Percentiles rank a stretch among this genome's conserved stretches.
phyloP scores from a whole-genome alignment of 148 eudicot species.

The Arbutus unedo region DNA sequence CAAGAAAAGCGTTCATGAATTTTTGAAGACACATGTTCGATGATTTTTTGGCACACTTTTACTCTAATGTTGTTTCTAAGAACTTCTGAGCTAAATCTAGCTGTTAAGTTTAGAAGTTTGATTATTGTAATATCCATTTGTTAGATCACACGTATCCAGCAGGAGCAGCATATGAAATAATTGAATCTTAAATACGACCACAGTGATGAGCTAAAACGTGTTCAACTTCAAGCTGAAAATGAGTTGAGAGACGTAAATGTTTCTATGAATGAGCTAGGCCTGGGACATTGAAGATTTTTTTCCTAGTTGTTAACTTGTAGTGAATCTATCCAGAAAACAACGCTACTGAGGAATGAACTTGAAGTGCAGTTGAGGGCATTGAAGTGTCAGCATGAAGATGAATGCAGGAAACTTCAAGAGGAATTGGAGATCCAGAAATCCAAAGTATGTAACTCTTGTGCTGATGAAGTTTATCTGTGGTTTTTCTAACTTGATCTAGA shows the following conservation, averaged over 20 bases:
- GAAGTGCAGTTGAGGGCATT: slow-evolving; percentile 73
- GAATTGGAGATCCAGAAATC: slow-evolving; percentile 83
- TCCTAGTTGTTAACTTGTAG: slow-evolving; percentile 11
- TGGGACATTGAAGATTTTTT: background rate
- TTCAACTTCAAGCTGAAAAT: slow-evolving; percentile 68
- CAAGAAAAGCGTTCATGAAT: background rate
- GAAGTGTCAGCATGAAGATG: slow-evolving; percentile 72
- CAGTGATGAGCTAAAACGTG: slow-evolving; percentile 57
- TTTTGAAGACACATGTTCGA: background rate
- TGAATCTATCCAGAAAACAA: slow-evolving; percentile 52
- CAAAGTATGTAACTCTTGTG: slow-evolving; percentile 40
- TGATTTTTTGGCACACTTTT: background rate
- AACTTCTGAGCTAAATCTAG: background rate
- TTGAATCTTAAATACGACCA: slow-evolving; percentile 51
- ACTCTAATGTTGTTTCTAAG: background rate
- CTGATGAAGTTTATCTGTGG: slow-evolving; percentile 5
- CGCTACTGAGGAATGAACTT: slow-evolving; percentile 63
- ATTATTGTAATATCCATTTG: slow-evolving; percentile 19
- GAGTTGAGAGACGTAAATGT: slow-evolving; percentile 71
- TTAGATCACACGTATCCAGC: slow-evolving; percentile 57
- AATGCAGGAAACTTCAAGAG: slow-evolving; percentile 70
- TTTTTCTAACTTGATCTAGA: slow-evolving; percentile 15
- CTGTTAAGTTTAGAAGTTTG: slow-evolving; percentile 5
- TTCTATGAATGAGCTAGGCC: slow-evolving; percentile 1
- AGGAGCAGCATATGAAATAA: slow-evolving; percentile 61